Percentiles rank a stretch among this genome's conserved stretches.
Conservation (phyloP, 768 basidiomycete species). For the Naganishia antarctica region DNA sequence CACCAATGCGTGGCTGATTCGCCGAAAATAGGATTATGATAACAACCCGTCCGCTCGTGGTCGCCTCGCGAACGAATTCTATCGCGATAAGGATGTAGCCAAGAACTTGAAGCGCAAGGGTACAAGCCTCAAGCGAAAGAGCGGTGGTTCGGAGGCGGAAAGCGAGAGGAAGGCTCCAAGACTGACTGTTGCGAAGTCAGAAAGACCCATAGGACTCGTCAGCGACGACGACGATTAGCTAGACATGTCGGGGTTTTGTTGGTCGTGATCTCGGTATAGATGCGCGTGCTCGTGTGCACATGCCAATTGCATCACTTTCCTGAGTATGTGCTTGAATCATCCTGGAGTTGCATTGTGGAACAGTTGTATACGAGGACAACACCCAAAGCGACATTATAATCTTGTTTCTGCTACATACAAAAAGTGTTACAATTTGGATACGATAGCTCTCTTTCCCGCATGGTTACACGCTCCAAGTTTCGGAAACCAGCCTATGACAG, state of each 20-base stretch:
- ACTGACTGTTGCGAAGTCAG: conserved; percentile 1
- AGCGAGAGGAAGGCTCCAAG: neutral
- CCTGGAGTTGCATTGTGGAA: too few species aligned
- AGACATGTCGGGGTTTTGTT: neutral
- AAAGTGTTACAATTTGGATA: too few species aligned
- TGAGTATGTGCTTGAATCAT: too few species aligned
- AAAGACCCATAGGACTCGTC: neutral
- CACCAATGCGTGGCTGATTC: neutral
- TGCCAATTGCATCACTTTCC: too few species aligned
- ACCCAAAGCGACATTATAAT: too few species aligned
- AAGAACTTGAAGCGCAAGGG: neutral
- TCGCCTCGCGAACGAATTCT: conserved; percentile 13
- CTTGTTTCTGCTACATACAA: too few species aligned
- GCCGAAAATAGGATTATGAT: neutral
- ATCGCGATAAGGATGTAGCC: neutral
- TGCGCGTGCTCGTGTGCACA: too few species aligned
- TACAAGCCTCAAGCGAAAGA: neutral
- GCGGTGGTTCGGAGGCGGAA: neutral
- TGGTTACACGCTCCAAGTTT: too few species aligned
- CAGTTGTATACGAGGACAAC: too few species aligned
- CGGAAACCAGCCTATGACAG: too few species aligned
- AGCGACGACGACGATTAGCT: conserved; percentile 14
- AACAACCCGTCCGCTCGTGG: neutral
- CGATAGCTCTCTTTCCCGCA: too few species aligned
- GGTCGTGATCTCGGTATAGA: too few species aligned